A percentile compares a stretch with the other conserved stretches of the same genome.
phyloP scores from a whole-genome alignment of 148 eudicot species.

The Gaultheria prostrata region DNA sequence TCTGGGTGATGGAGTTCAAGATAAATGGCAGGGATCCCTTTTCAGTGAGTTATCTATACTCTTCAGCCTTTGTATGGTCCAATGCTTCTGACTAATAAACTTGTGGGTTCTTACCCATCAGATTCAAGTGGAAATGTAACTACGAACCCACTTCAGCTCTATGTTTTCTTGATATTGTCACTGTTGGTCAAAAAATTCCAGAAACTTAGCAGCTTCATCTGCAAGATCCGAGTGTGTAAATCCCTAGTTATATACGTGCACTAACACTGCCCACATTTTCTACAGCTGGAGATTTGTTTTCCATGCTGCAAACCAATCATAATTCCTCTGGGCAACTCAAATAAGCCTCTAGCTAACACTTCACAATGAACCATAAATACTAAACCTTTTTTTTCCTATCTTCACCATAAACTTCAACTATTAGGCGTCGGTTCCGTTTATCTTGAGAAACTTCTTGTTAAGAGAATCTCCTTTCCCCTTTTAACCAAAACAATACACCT shows the following conservation, averaged over 20 bases:
- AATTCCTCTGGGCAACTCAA: conserved; percentile 6
- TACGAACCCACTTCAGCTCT: background rate
- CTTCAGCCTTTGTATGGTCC: background rate
- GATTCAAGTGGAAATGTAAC: background rate
- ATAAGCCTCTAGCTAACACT: background rate
- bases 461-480: background rate
- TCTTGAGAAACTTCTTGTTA: background rate
- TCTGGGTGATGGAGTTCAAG: background rate
- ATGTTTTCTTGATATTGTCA: background rate
- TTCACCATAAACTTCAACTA: background rate
- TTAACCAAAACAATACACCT: background rate
- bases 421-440: background rate
- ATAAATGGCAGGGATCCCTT: background rate
- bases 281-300: background rate
- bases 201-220: background rate
- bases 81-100: conserved; percentile 8
- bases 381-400: background rate
- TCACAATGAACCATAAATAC: background rate
- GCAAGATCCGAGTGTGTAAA: background rate
- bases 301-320: background rate
- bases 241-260: background rate
- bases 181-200: background rate
- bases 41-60: background rate
- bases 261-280: background rate
- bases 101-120: background rate